Percentiles rank a stretch among this genome's conserved stretches.
phyloP scores from a whole-genome alignment of 495 filamentous ascomycete species.

The Talaromyces proteolyticus region DNA sequence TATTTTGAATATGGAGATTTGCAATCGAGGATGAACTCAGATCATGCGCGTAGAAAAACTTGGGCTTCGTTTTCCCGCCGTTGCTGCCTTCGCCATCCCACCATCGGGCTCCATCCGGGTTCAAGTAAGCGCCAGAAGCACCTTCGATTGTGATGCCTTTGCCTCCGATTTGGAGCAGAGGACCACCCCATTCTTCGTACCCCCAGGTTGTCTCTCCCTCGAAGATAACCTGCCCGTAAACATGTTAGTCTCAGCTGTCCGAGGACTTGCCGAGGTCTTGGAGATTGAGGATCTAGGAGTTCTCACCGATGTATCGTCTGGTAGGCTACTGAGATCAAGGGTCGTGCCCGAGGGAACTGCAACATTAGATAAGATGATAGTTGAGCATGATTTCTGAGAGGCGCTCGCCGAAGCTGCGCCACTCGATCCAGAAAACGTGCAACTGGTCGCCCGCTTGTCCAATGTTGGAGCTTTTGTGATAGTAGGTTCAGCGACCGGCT shows the following conservation, averaged over 20 bases:
- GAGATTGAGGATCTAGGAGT: slow-evolving; percentile 13
- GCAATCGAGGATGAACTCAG: slow-evolving; percentile 32
- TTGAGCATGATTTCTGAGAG: slow-evolving; percentile 35
- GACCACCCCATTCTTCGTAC: slow-evolving; percentile 45
- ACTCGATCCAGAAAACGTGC: slow-evolving; percentile 30
- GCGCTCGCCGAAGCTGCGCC: slow-evolving; percentile 28
- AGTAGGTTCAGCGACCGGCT: slow-evolving; percentile 15
- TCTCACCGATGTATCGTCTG: slow-evolving; percentile 35
- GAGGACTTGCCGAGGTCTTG: too few relatives aligned
- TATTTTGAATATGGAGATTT: slow-evolving; percentile 26
- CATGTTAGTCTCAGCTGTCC: not conserved
- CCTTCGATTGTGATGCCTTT: slow-evolving; percentile 40
- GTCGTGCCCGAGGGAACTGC: slow-evolving; percentile 42
- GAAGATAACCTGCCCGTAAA: slow-evolving; percentile 33
- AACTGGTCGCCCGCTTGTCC: slow-evolving; percentile 15
- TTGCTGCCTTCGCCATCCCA: slow-evolving; percentile 48
- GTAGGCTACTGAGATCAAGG: slow-evolving; percentile 38
- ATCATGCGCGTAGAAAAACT: slow-evolving; percentile 46
- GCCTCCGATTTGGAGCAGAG: slow-evolving; percentile 42
- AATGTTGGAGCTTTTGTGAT: slow-evolving; percentile 16
- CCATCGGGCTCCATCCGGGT: slow-evolving; percentile 41
- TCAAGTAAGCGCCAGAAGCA: slow-evolving; percentile 31
- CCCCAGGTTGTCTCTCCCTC: slow-evolving; percentile 43
- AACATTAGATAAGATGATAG: slow-evolving; percentile 35
- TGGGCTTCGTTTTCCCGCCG: slow-evolving; percentile 48